phyloP scores from a whole-genome alignment of 2,329 filamentous ascomycete species.

The Aspergillus floridensis region DNA sequence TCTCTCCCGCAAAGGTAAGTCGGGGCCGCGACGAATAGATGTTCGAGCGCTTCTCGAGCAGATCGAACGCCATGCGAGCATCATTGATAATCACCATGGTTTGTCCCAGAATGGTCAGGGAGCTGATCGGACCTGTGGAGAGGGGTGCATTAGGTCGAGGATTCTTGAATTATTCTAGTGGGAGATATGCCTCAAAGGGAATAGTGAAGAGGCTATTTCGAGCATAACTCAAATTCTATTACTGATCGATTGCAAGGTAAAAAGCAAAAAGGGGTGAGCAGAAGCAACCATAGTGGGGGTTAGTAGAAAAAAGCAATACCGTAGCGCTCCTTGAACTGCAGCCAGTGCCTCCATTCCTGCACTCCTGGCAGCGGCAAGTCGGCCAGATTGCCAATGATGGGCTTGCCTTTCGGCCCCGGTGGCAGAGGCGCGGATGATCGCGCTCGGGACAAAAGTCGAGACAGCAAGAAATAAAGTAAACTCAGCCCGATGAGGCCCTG shows the following conservation, averaged over 20 bases:
- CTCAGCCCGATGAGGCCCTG: not conserved
- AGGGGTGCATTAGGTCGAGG: not conserved
- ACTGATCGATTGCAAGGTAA: too few relatives aligned
- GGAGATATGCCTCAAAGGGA: too few relatives aligned
- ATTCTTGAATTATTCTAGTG: too few relatives aligned
- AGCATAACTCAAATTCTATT: too few relatives aligned
- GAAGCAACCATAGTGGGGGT: not conserved
- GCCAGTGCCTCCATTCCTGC: constrained; percentile 42
- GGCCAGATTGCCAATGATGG: constrained; percentile 49
- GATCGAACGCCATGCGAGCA: constrained; percentile 23
- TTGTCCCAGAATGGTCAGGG: constrained; percentile 32
- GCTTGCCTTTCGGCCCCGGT: constrained; percentile 49
- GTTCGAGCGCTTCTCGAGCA: constrained; percentile 31
- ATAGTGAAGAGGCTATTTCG: too few relatives aligned
- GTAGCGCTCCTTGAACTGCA: constrained; percentile 40
- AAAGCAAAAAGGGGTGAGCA: not conserved
- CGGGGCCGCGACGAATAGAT: constrained; percentile 27
- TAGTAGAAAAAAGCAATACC: constrained; percentile 19
- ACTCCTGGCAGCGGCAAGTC: constrained; percentile 44
- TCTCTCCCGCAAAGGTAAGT: constrained; percentile 30
- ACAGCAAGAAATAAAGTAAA: not conserved
- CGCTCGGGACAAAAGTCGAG: not conserved
- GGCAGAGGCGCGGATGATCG: constrained; percentile 32
- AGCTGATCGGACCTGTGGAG: constrained; percentile 30
- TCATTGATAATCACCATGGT: constrained; percentile 36